Evolutionary conservation across 2,329 filamentous ascomycete genomes (phyloP).

Genomic region (Balansia obtecta): DNA sequence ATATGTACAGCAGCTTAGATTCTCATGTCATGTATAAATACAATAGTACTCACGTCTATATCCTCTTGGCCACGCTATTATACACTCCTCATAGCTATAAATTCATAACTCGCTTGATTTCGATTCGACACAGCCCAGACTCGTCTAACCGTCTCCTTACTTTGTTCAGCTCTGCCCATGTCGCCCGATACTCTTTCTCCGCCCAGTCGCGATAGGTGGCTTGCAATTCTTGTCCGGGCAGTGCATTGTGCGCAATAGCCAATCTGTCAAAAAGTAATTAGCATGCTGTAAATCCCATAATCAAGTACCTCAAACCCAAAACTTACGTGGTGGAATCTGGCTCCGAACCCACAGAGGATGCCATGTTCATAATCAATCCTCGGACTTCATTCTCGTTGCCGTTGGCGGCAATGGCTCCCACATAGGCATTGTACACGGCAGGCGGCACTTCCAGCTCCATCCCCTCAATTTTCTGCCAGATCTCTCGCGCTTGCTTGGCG

Average conservation of each 20-base stretch:
- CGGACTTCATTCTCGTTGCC: constrained; percentile 57
- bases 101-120: constrained; percentile 33
- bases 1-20: constrained; percentile 24
- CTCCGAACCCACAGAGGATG: constrained; percentile 49
- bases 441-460: constrained; percentile 72
- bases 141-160: constrained; percentile 33
- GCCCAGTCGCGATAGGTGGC: constrained; percentile 64
- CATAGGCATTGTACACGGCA: constrained; percentile 62
- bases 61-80: constrained; percentile 13
- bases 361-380: constrained; percentile 52
- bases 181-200: constrained; percentile 48
- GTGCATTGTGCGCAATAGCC: constrained; percentile 63
- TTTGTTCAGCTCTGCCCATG: constrained; percentile 55
- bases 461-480: constrained; percentile 58
- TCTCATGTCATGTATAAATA: constrained; percentile 15
- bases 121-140: constrained; percentile 35
- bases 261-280: constrained; percentile 35
- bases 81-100: constrained; percentile 32
- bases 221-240: constrained; percentile 54
- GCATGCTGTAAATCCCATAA: not conserved
- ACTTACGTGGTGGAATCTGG: constrained; percentile 64
- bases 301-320: not conserved
- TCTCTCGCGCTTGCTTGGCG: constrained; percentile 46
- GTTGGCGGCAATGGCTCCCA: constrained; percentile 63
- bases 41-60: constrained; percentile 5